Conservation (phyloP, 1,139 yeast species). For the Kodamaea derodonti region DNA sequence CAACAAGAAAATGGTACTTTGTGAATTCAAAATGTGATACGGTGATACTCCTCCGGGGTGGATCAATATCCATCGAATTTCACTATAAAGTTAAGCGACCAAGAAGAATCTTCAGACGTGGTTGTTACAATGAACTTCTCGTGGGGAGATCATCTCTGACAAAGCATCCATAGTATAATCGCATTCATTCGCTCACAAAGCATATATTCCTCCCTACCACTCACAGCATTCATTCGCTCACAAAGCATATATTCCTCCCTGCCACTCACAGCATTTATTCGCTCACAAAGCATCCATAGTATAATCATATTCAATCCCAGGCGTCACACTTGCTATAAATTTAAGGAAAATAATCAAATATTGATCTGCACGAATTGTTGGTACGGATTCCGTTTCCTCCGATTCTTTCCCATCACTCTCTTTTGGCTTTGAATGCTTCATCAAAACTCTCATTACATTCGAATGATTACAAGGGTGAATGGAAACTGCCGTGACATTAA, state of each 20-base stretch:
- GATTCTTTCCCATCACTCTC: background rate
- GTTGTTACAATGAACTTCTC: too few relatives aligned
- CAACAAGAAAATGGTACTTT: too few relatives aligned
- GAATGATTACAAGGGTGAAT: conserved; percentile 98
- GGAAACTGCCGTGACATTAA: conserved; percentile 76
- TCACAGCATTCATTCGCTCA: too few relatives aligned
- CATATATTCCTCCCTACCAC: too few relatives aligned
- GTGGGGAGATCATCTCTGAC: too few relatives aligned
- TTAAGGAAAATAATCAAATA: conserved; percentile 84
- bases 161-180: conserved; percentile 94
- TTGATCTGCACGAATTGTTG: conserved; percentile 76
- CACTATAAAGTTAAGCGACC: too few relatives aligned
- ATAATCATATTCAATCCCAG: conserved; percentile 94
- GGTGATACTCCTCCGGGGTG: too few relatives aligned
- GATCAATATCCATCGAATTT: too few relatives aligned
- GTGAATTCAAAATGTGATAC: too few relatives aligned
- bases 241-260: too few relatives aligned
- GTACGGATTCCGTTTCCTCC: background rate
- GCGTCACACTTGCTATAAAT: conserved; percentile 94
- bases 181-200: conserved; percentile 95
- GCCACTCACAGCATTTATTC: too few relatives aligned
- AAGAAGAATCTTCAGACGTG: too few relatives aligned
- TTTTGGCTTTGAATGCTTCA: conserved; percentile 47
- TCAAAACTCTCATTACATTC: conserved; percentile 83
- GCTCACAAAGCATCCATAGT: conserved; percentile 86